These are phyloP conservation scores for Fusarium annulatum DNA, from an alignment of 2,329 filamentous ascomycete genomes.

Conservation along the genomic window DNA sequence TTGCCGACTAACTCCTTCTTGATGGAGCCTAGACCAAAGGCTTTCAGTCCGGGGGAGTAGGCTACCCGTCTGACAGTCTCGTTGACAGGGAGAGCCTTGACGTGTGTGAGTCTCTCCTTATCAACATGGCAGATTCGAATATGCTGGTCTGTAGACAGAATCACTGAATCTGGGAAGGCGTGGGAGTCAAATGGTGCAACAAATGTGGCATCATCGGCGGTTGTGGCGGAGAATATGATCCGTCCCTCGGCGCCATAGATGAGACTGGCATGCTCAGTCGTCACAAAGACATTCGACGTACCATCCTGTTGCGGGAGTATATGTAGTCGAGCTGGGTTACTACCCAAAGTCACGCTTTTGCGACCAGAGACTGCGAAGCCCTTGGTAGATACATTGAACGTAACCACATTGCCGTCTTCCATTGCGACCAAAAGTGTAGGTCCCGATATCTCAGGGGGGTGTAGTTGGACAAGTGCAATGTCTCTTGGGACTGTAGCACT, in stretches of 20 bases:
- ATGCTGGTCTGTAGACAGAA: constrained; percentile 80
- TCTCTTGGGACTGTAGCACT: constrained; percentile 85
- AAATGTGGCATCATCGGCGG: constrained; percentile 83
- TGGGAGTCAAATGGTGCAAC: constrained; percentile 86
- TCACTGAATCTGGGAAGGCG: constrained; percentile 83
- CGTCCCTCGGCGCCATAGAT: constrained; percentile 91
- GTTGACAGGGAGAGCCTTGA: constrained; percentile 80
- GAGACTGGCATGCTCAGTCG: constrained; percentile 91
- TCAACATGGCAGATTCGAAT: constrained; percentile 86
- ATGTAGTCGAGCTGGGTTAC: constrained; percentile 84
- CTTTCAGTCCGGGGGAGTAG: constrained; percentile 81
- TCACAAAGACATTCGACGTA: constrained; percentile 86
- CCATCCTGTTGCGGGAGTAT: constrained; percentile 75
- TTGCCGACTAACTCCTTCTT: constrained; percentile 76
- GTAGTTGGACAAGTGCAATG: constrained; percentile 80
- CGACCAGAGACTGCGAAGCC: constrained; percentile 75
- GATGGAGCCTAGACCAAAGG: constrained; percentile 89
- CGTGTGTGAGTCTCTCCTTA: constrained; percentile 86
- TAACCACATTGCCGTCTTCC: constrained; percentile 91
- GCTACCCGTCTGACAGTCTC: constrained; percentile 89
- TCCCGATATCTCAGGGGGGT: constrained; percentile 66
- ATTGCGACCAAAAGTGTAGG: constrained; percentile 89
- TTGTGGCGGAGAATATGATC: constrained; percentile 93
- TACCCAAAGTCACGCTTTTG: constrained; percentile 87
- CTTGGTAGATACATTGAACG: constrained; percentile 75